Conservation (phyloP, 2,329 filamentous ascomycete species). For the Aspergillus hortae region DNA sequence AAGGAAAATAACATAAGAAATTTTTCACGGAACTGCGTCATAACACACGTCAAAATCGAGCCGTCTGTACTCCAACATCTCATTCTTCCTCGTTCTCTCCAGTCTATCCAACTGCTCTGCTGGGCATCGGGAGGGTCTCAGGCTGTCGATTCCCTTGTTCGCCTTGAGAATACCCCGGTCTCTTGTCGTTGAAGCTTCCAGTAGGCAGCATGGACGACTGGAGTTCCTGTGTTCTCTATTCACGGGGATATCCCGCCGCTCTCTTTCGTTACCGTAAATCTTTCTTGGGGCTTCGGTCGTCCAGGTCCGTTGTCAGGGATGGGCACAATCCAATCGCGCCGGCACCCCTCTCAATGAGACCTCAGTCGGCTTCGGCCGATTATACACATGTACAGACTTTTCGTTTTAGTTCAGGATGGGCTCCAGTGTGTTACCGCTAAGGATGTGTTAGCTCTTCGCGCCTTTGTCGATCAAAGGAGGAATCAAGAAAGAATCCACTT, state of each 20-base stretch:
- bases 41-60: slow-evolving; percentile 31
- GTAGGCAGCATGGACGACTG: slow-evolving; percentile 14
- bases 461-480: neutral
- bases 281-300: slow-evolving; percentile 14
- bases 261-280: slow-evolving; percentile 29
- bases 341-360: slow-evolving; percentile 10
- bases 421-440: slow-evolving; percentile 47
- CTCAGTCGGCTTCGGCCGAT: slow-evolving; percentile 11
- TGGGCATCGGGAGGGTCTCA: neutral
- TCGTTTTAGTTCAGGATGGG: slow-evolving; percentile 38
- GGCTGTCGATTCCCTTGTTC: neutral
- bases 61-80: slow-evolving; percentile 25
- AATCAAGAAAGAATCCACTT: slow-evolving; percentile 25
- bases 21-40: slow-evolving; percentile 29
- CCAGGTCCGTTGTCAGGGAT: slow-evolving; percentile 17
- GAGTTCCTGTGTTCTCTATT: slow-evolving; percentile 30
- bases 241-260: slow-evolving; percentile 25
- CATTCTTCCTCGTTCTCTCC: slow-evolving; percentile 18
- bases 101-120: neutral
- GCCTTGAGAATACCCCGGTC: neutral
- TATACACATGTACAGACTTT: slow-evolving; percentile 6
- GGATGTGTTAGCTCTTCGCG: slow-evolving; percentile 10
- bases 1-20: slow-evolving; percentile 19
- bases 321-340: slow-evolving; percentile 10
- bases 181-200: slow-evolving; percentile 6